Conservation (phyloP, 805 yeast species). For the Wickerhamomyces pijperi region DNA sequence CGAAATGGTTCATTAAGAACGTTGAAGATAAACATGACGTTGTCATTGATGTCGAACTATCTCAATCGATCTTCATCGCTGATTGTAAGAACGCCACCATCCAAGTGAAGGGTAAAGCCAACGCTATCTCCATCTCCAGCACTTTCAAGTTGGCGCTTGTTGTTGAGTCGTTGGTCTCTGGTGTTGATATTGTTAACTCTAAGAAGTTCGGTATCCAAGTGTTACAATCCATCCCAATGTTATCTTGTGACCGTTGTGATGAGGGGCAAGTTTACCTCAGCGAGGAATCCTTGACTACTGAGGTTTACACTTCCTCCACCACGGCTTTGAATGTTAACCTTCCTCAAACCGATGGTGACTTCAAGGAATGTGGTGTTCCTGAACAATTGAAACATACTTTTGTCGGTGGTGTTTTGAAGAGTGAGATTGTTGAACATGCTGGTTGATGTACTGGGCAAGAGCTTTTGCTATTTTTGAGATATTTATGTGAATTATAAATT, state of each 20-base stretch:
- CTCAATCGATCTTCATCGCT: slow-evolving; percentile 84
- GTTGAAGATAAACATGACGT: slow-evolving; percentile 54
- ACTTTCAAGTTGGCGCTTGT: slow-evolving; percentile 67
- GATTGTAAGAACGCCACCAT: slow-evolving; percentile 64
- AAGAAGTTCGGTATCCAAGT: slow-evolving; percentile 77
- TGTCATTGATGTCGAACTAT: slow-evolving; percentile 66
- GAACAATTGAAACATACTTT: slow-evolving; percentile 82
- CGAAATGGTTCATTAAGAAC: slow-evolving; percentile 84
- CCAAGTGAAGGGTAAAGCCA: slow-evolving; percentile 84
- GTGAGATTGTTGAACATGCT: slow-evolving; percentile 73
- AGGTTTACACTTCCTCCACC: slow-evolving; percentile 74
- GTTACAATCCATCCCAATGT: slow-evolving; percentile 69
- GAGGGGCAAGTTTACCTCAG: slow-evolving; percentile 75
- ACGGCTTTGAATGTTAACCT: slow-evolving; percentile 80
- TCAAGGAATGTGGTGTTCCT: slow-evolving; percentile 73
- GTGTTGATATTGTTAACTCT: slow-evolving; percentile 80
- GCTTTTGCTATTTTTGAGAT: no score
- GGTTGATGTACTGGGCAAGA: slow-evolving; percentile 32
- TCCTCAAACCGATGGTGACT: slow-evolving; percentile 66
- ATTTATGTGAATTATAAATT: no score
- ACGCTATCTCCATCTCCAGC: slow-evolving; percentile 72
- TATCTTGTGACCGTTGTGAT: slow-evolving; percentile 81
- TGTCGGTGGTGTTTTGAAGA: slow-evolving; percentile 45
- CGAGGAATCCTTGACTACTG: slow-evolving; percentile 58
- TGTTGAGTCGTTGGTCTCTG: slow-evolving; percentile 75